A percentile compares a stretch with the other conserved stretches of the same genome.
phyloP scores from a whole-genome alignment of 2,329 filamentous ascomycete genomes.

The Trichoderma hamatum region DNA sequence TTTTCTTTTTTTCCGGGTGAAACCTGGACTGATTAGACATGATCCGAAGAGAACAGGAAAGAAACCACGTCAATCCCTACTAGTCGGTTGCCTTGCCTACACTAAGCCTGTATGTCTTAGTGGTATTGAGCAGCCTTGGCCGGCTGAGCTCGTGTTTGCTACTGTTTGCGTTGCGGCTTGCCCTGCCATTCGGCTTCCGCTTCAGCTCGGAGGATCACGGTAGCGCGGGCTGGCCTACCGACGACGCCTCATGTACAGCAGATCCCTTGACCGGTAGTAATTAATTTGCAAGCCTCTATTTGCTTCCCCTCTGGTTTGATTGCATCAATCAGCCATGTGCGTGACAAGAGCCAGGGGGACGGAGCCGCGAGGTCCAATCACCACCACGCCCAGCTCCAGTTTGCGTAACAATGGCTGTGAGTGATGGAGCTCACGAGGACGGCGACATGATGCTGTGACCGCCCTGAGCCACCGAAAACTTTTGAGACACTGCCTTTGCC shows the following conservation, averaged over 20 bases:
- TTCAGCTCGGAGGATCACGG: background rate
- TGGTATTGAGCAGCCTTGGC: background rate
- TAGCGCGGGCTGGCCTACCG: no score
- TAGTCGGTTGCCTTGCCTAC: background rate
- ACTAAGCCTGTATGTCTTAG: slow-evolving; percentile 16
- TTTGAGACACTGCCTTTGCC: background rate
- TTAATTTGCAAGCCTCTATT: background rate
- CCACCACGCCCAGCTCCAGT: background rate
- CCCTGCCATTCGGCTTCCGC: background rate
- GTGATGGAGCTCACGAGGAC: background rate
- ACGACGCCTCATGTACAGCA: background rate
- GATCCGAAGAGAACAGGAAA: background rate
- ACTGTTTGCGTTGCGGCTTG: background rate
- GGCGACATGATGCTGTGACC: background rate
- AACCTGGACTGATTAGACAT: background rate
- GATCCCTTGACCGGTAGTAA: background rate
- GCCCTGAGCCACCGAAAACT: background rate
- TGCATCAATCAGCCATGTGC: background rate
- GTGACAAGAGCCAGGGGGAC: background rate
- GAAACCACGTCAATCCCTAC: background rate
- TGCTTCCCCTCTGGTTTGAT: background rate
- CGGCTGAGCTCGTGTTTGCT: background rate
- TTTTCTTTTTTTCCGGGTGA: background rate
- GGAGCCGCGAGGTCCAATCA: background rate
- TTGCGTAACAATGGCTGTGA: background rate